phyloP scores from a whole-genome alignment of 1,139 yeast genomes.

The Meyerozyma carpophila region DNA sequence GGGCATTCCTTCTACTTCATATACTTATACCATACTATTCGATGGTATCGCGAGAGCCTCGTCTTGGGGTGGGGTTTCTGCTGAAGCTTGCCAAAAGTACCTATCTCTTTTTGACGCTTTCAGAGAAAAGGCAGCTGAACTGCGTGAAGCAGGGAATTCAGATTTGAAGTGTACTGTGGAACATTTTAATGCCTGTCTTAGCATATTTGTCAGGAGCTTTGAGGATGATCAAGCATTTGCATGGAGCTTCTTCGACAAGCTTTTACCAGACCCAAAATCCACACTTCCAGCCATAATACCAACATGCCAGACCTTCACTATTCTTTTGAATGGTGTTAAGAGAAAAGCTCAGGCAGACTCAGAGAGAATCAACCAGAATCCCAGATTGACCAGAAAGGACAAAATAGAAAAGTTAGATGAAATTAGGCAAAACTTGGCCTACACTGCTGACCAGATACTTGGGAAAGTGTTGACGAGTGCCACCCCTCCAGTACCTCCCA shows the following conservation, averaged over 20 bases:
- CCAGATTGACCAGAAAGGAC: conserved; percentile 12
- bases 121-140: not conserved
- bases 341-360: conserved; percentile 17
- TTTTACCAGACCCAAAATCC: conserved; percentile 15
- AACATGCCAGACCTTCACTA: conserved; percentile 36
- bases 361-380: conserved; percentile 12
- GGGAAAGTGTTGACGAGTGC: conserved; percentile 24
- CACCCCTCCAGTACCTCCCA: conserved; percentile 31
- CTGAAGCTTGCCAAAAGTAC: conserved; percentile 17
- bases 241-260: conserved; percentile 35
- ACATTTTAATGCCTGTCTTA: conserved; percentile 36
- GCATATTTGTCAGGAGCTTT: conserved; percentile 31
- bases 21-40: conserved; percentile 52
- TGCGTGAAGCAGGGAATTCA: not conserved
- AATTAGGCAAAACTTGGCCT: conserved; percentile 23
- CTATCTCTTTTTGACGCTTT: conserved; percentile 19
- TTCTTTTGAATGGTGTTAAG: conserved; percentile 33
- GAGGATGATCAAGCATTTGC: conserved; percentile 28
- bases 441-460: conserved; percentile 24
- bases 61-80: conserved; percentile 29
- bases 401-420: conserved; percentile 22
- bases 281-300: conserved; percentile 19
- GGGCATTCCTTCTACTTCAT: conserved; percentile 49
- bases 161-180: conserved; percentile 16
- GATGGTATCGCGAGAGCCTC: conserved; percentile 47